These are phyloP conservation scores for Penicillium sp. DNA, from an alignment of 2,329 filamentous ascomycete species.

Conservation along the genomic window DNA sequence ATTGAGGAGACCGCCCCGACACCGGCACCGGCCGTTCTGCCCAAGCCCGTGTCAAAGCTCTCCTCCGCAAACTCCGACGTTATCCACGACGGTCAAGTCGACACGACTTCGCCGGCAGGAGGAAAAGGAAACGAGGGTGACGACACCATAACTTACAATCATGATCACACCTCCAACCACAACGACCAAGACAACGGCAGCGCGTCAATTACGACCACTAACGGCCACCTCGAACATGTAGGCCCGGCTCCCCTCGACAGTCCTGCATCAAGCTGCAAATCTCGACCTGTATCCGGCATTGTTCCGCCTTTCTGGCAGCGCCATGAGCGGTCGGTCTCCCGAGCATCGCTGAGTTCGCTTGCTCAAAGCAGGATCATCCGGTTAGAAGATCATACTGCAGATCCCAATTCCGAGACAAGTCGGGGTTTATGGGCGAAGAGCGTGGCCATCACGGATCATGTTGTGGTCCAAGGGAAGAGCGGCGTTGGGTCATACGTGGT, in stretches of 20 bases:
- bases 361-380: constrained; percentile 47
- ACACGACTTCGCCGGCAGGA: constrained; percentile 1
- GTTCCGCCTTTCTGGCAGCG: constrained; percentile 45
- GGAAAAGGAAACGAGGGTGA: not conserved
- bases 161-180: not conserved
- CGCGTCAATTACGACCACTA: not conserved
- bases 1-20: constrained; percentile 33
- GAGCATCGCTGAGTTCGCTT: constrained; percentile 35
- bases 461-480: constrained; percentile 53
- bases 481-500: constrained; percentile 85
- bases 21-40: constrained; percentile 8
- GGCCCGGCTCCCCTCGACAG: constrained; percentile 4
- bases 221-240: constrained; percentile 6
- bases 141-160: not conserved
- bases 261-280: constrained; percentile 10
- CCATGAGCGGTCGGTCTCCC: constrained; percentile 35
- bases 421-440: constrained; percentile 57
- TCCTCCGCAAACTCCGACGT: constrained; percentile 12
- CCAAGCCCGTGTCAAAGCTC: constrained; percentile 16
- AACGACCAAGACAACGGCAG: not conserved
- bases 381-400: constrained; percentile 60
- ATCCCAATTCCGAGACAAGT: constrained; percentile 50
- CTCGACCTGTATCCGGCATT: constrained; percentile 26
- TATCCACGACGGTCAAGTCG: constrained; percentile 3
- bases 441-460: constrained; percentile 57